A percentile compares a stretch with the other conserved stretches of the same genome.
Conservation (phyloP, 192 early-diverging fungal genomes). For the Coemansia umbellata region DNA sequence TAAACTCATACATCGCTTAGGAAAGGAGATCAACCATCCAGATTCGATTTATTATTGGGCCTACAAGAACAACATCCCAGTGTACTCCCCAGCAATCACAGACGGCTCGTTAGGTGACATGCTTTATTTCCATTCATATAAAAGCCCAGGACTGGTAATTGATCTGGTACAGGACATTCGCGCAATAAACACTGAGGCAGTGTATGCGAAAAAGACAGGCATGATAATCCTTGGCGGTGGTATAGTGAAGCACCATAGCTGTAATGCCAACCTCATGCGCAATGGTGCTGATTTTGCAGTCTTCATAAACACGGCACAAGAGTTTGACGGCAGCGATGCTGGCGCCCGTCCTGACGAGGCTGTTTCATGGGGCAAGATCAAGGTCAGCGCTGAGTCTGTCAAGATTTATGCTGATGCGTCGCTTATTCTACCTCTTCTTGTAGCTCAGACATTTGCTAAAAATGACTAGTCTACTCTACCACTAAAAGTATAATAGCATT, state of each 20-base stretch:
- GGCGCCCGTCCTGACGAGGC: constrained; percentile 98
- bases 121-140: constrained; percentile 98
- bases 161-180: constrained; percentile 92
- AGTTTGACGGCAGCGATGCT: constrained; percentile 98
- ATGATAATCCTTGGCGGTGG: constrained; percentile 97
- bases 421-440: constrained; percentile 88
- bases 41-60: constrained; percentile 97
- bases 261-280: constrained; percentile 97
- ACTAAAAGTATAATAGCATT: too few relatives aligned
- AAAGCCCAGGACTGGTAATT: constrained; percentile 88
- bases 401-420: constrained; percentile 95
- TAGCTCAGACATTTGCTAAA: constrained; percentile 92
- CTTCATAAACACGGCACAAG: constrained; percentile 96
- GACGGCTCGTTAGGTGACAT: constrained; percentile 98
- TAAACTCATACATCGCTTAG: constrained; percentile 81
- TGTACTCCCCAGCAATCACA: constrained; percentile 95
- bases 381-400: constrained; percentile 71
- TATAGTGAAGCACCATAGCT: constrained; percentile 97
- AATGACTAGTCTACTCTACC: neutral
- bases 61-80: constrained; percentile 95
- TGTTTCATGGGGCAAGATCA: constrained; percentile 98
- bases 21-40: constrained; percentile 84
- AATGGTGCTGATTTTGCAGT: constrained; percentile 97
- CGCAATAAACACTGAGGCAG: constrained; percentile 87
- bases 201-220: constrained; percentile 94